phyloP scores from a whole-genome alignment of 83 land plant species.

The Picea mariana region DNA sequence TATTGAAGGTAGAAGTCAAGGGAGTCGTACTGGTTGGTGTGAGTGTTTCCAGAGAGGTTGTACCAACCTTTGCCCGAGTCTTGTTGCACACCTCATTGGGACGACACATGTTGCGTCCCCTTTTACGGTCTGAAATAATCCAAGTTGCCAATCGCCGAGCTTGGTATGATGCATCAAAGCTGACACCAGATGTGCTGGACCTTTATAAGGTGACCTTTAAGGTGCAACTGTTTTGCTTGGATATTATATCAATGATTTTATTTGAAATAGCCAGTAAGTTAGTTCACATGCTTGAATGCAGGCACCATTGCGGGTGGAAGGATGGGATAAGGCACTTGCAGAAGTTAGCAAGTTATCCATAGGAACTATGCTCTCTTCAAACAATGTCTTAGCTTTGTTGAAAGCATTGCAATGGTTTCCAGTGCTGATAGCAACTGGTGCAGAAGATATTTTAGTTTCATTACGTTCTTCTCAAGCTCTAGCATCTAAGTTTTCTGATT shows the following conservation, averaged over 20 bases:
- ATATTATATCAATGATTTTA: not conserved
- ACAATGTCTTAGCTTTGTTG: slow-evolving; percentile 32
- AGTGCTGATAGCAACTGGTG: slow-evolving; percentile 38
- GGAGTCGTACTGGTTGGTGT: slow-evolving; percentile 43
- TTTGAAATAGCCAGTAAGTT: not conserved
- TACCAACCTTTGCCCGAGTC: slow-evolving; percentile 40
- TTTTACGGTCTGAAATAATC: slow-evolving; percentile 44
- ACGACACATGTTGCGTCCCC: slow-evolving; percentile 45
- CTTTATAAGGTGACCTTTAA: slow-evolving; percentile 35
- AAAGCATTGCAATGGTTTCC: slow-evolving; percentile 29
- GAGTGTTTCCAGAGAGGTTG: slow-evolving; percentile 42
- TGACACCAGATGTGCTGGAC: slow-evolving; percentile 45
- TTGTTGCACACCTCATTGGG: slow-evolving; percentile 47
- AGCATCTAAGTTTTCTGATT: slow-evolving; percentile 35
- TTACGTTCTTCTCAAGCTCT: slow-evolving; percentile 33
- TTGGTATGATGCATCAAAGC: slow-evolving; percentile 53
- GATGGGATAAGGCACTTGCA: slow-evolving; percentile 51
- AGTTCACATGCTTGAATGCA: slow-evolving; percentile 8
- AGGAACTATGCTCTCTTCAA: slow-evolving; percentile 23
- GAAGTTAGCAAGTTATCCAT: slow-evolving; percentile 38
- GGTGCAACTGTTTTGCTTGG: not conserved
- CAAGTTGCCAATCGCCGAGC: slow-evolving; percentile 59
- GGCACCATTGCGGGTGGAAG: slow-evolving; percentile 51
- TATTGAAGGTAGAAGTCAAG: slow-evolving; percentile 39
- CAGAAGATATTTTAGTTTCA: slow-evolving; percentile 44